phyloP scores from a whole-genome alignment of 805 yeast species.

The Komagataella ulmi region DNA sequence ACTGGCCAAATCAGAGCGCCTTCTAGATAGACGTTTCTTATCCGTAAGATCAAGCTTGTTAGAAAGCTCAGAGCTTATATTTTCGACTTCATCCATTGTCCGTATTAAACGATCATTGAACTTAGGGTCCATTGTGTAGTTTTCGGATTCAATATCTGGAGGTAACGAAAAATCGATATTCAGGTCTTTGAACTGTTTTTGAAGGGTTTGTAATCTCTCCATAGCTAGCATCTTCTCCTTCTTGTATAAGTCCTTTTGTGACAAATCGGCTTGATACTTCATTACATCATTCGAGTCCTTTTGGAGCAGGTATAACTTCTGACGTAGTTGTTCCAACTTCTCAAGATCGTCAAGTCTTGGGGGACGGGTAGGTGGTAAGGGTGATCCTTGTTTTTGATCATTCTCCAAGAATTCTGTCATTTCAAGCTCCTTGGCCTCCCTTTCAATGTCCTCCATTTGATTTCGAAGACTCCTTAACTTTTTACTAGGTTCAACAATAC shows the following conservation, averaged over 20 bases:
- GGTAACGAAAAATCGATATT: conserved; percentile 34
- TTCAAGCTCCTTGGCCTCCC: conserved; percentile 77
- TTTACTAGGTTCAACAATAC: conserved; percentile 60
- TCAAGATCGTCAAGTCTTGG: conserved; percentile 36
- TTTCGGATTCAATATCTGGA: conserved; percentile 2
- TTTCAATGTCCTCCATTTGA: conserved; percentile 74
- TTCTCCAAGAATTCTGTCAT: conserved; percentile 64
- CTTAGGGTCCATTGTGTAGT: conserved; percentile 17
- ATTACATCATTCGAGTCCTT: conserved; percentile 66
- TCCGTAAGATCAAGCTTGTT: conserved; percentile 18
- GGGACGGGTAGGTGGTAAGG: conserved; percentile 18
- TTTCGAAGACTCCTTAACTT: conserved; percentile 64
- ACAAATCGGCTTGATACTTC: conserved; percentile 39
- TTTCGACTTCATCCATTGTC: conserved; percentile 28
- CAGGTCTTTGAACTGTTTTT: conserved; percentile 50
- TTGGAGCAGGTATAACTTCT: conserved; percentile 48
- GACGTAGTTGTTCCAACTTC: conserved; percentile 40
- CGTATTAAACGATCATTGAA: conserved; percentile 17
- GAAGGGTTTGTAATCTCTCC: conserved; percentile 60
- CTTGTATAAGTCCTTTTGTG: conserved; percentile 38
- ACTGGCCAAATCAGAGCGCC: not conserved
- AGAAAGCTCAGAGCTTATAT: conserved; percentile 24
- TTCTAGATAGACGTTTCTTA: conserved; percentile 2
- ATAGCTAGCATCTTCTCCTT: conserved; percentile 54
- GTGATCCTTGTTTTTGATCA: conserved; percentile 9